Conservation (phyloP, 371 early-diverging fungal species). For the Mortierella sp. region DNA sequence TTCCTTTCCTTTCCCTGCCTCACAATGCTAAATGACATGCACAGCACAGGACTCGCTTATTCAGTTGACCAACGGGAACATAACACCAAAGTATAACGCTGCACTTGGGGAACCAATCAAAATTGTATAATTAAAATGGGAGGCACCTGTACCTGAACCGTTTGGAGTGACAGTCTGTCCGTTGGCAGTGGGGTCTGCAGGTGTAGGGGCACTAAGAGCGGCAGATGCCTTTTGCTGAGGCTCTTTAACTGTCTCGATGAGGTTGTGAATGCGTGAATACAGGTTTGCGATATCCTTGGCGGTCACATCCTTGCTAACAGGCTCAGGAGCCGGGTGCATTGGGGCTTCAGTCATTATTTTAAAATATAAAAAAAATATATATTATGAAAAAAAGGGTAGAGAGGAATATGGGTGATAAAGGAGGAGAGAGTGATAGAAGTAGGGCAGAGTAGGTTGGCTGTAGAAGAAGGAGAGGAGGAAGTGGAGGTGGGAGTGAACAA, state of each 20-base stretch:
- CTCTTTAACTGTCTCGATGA: constrained; percentile 63
- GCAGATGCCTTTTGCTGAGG: constrained; percentile 57
- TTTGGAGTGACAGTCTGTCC: constrained; percentile 7
- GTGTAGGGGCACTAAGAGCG: constrained; percentile 41
- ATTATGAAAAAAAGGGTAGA: neutral
- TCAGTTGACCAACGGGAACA: neutral
- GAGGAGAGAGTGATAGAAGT: neutral
- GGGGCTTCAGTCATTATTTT: constrained; percentile 43
- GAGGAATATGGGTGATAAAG: neutral
- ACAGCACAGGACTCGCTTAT: neutral
- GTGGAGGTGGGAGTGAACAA: neutral
- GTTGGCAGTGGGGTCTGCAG: constrained; percentile 31
- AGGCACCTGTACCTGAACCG: constrained; percentile 32
- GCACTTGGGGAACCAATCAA: constrained; percentile 25
- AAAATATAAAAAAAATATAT: neutral
- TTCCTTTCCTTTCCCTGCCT: neutral
- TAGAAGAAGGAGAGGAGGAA: neutral
- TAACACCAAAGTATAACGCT: neutral
- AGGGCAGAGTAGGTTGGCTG: neutral
- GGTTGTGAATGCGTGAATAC: constrained; percentile 68
- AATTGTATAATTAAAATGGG: neutral
- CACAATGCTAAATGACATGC: no score
- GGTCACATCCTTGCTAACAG: constrained; percentile 60
- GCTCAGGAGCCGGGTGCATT: constrained; percentile 51
- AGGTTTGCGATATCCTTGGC: constrained; percentile 68